These are phyloP conservation scores for Jatropha curcas DNA, from an alignment of 345 rosid genomes.

Conservation along the genomic window DNA sequence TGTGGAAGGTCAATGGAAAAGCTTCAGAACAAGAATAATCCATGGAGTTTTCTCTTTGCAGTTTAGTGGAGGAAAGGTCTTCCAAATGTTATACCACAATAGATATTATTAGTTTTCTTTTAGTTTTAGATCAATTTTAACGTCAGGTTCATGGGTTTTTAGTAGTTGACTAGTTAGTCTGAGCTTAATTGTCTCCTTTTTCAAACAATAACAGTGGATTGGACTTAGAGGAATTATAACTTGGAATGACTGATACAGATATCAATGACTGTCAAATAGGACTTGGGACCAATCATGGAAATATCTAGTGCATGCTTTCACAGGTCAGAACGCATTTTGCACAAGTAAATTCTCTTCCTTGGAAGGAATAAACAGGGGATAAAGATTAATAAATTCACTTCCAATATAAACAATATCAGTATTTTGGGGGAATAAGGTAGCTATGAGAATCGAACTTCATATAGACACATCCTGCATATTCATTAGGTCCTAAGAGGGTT, in stretches of 20 bases:
- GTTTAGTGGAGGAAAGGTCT: too few species aligned
- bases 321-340: background rate
- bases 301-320: background rate
- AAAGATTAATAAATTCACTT: background rate
- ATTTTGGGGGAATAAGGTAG: background rate
- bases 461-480: background rate
- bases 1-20: background rate
- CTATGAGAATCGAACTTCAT: background rate
- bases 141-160: background rate
- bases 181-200: background rate
- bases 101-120: background rate
- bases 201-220: background rate
- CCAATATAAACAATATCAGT: too few species aligned
- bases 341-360: background rate
- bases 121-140: background rate
- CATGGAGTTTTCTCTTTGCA: too few species aligned
- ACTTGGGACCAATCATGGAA: too few species aligned
- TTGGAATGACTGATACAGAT: background rate
- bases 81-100: too few species aligned
- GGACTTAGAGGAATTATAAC: too few species aligned
- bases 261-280: background rate
- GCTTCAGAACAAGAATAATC: background rate
- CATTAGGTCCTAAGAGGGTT: background rate
- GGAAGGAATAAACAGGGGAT: background rate
- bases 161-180: background rate